phyloP scores from a whole-genome alignment of 2,329 filamentous ascomycete species.

The Scedosporium aurantiacum region DNA sequence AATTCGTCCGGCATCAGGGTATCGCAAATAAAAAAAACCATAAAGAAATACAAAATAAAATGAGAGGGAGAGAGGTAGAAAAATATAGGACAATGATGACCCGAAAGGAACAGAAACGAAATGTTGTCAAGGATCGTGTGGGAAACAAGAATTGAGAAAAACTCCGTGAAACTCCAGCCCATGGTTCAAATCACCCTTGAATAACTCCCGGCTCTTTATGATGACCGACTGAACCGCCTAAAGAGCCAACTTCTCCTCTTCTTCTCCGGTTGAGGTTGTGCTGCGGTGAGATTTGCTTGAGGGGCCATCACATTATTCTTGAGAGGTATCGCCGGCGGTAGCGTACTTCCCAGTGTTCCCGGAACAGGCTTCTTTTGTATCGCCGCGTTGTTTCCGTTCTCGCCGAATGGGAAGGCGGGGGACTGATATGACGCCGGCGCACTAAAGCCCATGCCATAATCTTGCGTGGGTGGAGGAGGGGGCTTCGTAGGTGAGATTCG shows the following conservation, averaged over 20 bases:
- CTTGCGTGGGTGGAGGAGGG: constrained; percentile 40
- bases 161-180: background rate
- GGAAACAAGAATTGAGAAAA: background rate
- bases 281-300: constrained; percentile 15
- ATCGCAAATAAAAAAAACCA: constrained; percentile 5
- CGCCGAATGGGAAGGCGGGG: constrained; percentile 24
- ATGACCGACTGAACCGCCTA: constrained; percentile 61
- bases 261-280: constrained; percentile 43
- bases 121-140: background rate
- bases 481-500: constrained; percentile 50
- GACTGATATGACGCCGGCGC: constrained; percentile 31
- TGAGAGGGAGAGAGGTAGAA: background rate
- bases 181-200: background rate
- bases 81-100: background rate
- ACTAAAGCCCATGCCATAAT: constrained; percentile 52
- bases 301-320: constrained; percentile 1
- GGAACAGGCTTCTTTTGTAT: constrained; percentile 5
- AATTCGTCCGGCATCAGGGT: background rate
- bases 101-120: background rate
- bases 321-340: constrained; percentile 1
- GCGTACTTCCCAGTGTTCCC: background rate
- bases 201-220: constrained; percentile 13
- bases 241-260: constrained; percentile 90
- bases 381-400: constrained; percentile 10
- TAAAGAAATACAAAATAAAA: background rate